A percentile compares a stretch with the other conserved stretches of the same genome.
phyloP scores from a whole-genome alignment of 2,329 filamentous ascomycete species.

The Curvularia sp. region DNA sequence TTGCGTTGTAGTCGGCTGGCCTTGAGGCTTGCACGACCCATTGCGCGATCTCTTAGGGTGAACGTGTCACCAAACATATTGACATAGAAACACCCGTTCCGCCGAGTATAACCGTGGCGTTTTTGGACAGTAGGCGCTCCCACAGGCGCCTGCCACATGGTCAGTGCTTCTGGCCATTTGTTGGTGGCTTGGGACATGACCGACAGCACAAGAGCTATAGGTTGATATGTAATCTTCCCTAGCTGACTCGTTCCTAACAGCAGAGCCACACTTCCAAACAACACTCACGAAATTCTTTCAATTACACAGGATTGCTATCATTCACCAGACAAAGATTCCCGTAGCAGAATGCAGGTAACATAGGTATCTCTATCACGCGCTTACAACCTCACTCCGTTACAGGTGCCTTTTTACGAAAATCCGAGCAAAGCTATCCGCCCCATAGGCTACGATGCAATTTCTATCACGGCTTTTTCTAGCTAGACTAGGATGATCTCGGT shows the following conservation, averaged over 20 bases:
- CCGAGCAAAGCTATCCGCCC: conserved; percentile 5
- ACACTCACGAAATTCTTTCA: neutral
- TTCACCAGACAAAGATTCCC: neutral
- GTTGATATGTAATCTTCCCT: neutral
- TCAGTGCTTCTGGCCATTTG: conserved; percentile 8
- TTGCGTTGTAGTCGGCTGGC: conserved; percentile 7
- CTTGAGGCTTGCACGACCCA: conserved; percentile 3
- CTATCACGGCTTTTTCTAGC: conserved; percentile 7
- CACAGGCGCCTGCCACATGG: conserved; percentile 25
- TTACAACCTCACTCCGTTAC: conserved; percentile 24
- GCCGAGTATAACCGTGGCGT: conserved; percentile 29
- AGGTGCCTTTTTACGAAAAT: conserved; percentile 17
- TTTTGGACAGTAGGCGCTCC: conserved; percentile 16
- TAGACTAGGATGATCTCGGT: conserved; percentile 10
- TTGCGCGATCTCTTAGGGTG: conserved; percentile 10
- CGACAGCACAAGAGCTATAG: conserved; percentile 10
- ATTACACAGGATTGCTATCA: conserved; percentile 5
- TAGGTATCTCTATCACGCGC: conserved; percentile 19
- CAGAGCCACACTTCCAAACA: neutral
- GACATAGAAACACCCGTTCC: conserved; percentile 7
- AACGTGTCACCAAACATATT: conserved; percentile 14
- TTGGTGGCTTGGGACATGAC: conserved; percentile 6
- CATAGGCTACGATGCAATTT: conserved; percentile 7
- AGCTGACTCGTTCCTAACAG: conserved; percentile 1
- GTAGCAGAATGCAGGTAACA: conserved; percentile 7